Evolutionary conservation across 257 asterid genomes (phyloP), one percentile per base, ranked within the genome.

Genomic region (Paulownia fortunei): DNA sequence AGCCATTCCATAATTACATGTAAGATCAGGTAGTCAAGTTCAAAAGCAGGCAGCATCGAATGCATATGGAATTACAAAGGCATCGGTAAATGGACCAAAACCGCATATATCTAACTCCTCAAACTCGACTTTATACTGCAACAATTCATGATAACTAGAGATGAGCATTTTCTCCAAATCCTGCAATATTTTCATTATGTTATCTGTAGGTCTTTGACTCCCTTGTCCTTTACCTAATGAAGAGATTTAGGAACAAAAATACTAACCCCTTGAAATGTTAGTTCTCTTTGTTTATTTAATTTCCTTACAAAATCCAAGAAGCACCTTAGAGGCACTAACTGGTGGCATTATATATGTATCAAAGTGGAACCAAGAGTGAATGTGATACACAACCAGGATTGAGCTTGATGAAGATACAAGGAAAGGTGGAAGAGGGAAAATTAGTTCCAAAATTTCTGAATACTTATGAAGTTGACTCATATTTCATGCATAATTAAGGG

Each of bases 321-420:
- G 26, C 26, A 30, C 4, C 2, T 30, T 42, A 24, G 42, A 10
- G 13, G 39, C 21, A 16, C 54, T 5, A 26, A 68, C 3, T 26
- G 41, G 6, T 47, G 2, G 34, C 34, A 49, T 49, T 11, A 16
- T 41, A 51, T 52, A 9, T n/a, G n/a, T 6, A 52, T 54, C 32
- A 71, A 51, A 3, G n/a, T 32, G 61, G 61, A 69, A 26, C 58
- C 37, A 44, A 68, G 72, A 18, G 11, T 66, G n/a, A n/a, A n/a
- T n/a, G n/a, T n/a, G n/a, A n/a, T n/a, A n/a, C n/a, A n/a, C 37
- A 30, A 18, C 68, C 18, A 59, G 19, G 19, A 30, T 30, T 54
- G 23, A 54, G 27, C 23, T 49, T 15, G 8, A 67, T 46, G 66
- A 60, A 11, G 24, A 76, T 27, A 42, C 19, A 18, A 56, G 18